phyloP scores from a whole-genome alignment of 2,329 filamentous ascomycete genomes.

The Microdochium nivale region DNA sequence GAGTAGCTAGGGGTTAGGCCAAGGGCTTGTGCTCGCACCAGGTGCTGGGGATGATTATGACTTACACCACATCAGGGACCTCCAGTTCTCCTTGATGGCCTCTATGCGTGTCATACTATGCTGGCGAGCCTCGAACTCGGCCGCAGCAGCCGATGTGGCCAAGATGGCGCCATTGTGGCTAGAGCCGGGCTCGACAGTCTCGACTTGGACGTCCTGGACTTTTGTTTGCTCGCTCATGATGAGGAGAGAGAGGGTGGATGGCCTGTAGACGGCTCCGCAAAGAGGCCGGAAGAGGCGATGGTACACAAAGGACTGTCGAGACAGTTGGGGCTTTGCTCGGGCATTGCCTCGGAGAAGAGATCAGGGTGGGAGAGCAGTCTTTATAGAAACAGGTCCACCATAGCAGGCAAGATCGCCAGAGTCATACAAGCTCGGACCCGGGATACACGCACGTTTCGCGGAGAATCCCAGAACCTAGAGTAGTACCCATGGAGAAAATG shows the following conservation, averaged over 20 bases:
- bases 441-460: too few species aligned
- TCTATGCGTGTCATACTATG: conserved; percentile 3
- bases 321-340: too few species aligned
- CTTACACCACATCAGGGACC: conserved; percentile 2
- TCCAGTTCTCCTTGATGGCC: conserved; percentile 3
- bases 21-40: background rate
- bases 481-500: too few species aligned
- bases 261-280: too few species aligned
- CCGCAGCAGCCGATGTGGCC: background rate
- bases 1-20: background rate
- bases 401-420: background rate
- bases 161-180: background rate
- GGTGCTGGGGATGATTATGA: background rate
- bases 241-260: background rate
- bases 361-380: background rate
- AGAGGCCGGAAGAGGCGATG: too few species aligned
- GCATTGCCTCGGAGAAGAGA: too few species aligned
- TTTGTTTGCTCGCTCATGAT: background rate
- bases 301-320: too few species aligned
- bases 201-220: background rate
- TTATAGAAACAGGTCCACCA: background rate
- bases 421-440: background rate
- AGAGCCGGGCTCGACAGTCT: background rate
- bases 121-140: conserved; percentile 4
- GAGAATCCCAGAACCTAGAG: too few species aligned